Base-by-base conservation (phyloP, 345 rosid species). In the Moricandia arvensis region DNA sequence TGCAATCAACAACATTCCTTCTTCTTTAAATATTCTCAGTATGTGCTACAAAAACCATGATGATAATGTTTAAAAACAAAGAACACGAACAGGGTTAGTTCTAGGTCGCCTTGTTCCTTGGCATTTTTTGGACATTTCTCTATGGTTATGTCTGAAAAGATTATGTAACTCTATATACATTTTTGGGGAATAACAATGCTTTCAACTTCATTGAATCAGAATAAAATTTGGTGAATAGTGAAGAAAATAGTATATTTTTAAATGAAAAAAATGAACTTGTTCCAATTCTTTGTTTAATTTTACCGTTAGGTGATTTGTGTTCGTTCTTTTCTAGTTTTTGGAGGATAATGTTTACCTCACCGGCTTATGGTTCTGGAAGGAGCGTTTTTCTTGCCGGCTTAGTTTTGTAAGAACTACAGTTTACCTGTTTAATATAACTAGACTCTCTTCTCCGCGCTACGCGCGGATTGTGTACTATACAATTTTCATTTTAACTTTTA, bases 1-100 rank as follows among this genome's bases (percentile, higher is more conserved):
- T 76, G 38, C 16, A 29, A 63, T 69, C 65, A 63, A 7, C 49
- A 53, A 57, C 75, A 76, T 63, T 70, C 59, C 24, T 21, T 70
- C 63, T 31, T 4, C 38, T 37, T 59, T 21, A 21, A 21, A 21
- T 21, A 21, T 59, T 9, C 37, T 60, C 54, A 67, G 27, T 47
- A 59, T 59, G 61, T 59, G 33, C 17, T 55, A 53, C 53, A 8
- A 10, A 69, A 35, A 37, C 53, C 41, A 29, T 35, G 45, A 68
- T 75, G 58, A 3, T 8, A 53, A 49, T 51, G 43, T 15, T 49
- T 43, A 2, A 47, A 47, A 49, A 51, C n/a, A 4, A 0, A 61
- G 63, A 68, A 75, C 69, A 75, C 49, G 43, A 68, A 68, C 74
- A 68, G 57, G 45, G 45, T 16, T 76, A 69, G 80, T 57, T 69